Base-by-base conservation (phyloP, 148 eudicot species). In the Beta vulgaris region DNA sequence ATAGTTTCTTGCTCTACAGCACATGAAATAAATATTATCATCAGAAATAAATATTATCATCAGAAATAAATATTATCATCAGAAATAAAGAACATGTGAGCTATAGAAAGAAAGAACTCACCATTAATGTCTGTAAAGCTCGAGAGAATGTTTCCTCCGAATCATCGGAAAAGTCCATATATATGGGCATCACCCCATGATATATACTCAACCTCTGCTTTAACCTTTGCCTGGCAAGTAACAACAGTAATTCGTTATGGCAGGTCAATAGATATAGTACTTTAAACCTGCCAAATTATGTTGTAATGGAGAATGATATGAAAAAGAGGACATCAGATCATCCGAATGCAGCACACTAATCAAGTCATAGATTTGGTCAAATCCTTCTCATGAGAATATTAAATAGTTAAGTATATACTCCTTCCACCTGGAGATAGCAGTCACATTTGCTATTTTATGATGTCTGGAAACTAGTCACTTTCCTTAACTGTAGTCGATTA, bases 151-250 rank as follows among this genome's bases (percentile, higher is more conserved):
- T 92, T 81, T 95, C 98, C 82, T 95, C 99, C 0, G 80, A 89
- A 58, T 95, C 97, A 79, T 92, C 91, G 63, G 97, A 92, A 82
- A 95, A 95, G 55, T 91, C 79, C 99, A 95, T 95, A 77, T 82
- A 81, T 79, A 95, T 92, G 43, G 99, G 97, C 87, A 82, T 86
- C 68, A 91, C 97, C 44, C 97, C 98, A 28, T 86, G 98, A 75
- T 86, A 95, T 72, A 95, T 86, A 76, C 78, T 82, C 76, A 95
- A 80, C 76, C 94, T 82, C 84, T 92, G 99, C 84, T 95, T 90
- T 75, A 95, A 92, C 85, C 92, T 84, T 84, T 76, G 80, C 58
- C 99, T 95, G 92, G 60, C 64, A 75, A 79, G 72, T 43, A 85
- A 76, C 29, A 80, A 54, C 18, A 25, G 35, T 25, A 53, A 12